phyloP scores from a whole-genome alignment of 305 asterid species.

The Solanum hybrid region DNA sequence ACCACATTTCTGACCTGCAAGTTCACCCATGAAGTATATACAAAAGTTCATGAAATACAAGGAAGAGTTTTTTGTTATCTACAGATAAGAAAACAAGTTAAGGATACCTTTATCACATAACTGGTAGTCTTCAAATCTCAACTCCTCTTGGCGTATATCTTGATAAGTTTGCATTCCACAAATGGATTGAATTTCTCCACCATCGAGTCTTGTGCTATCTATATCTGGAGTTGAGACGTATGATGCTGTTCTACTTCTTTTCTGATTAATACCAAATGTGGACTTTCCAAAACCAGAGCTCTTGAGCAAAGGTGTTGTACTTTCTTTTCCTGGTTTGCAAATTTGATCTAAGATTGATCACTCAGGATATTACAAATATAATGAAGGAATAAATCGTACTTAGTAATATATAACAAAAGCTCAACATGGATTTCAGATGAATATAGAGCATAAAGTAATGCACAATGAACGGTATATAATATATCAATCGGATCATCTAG shows the following conservation, averaged over 20 bases:
- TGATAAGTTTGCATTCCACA: neutral
- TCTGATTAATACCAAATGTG: neutral
- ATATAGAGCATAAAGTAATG: neutral
- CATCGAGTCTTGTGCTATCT: neutral
- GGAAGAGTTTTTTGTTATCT: neutral
- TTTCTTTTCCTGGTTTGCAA: neutral
- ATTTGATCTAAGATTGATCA: neutral
- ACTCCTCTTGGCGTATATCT: conserved; percentile 16
- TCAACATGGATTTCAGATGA: neutral
- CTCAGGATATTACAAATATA: too few species aligned
- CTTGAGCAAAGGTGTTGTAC: neutral
- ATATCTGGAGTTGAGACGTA: neutral
- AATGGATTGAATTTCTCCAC: neutral
- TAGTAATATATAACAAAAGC: neutral
- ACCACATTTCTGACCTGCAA: neutral
- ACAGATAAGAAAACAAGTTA: neutral
- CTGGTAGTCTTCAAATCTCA: conserved; percentile 9
- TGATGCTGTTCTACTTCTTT: neutral
- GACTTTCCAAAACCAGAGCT: neutral
- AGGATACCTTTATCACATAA: conserved; percentile 14
- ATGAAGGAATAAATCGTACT: neutral
- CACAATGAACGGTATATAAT: neutral
- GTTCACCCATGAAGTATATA: neutral
- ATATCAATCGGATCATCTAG: neutral
- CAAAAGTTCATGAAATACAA: neutral